phyloP scores from a whole-genome alignment of 2,329 filamentous ascomycete genomes.

The Alternaria postmessia region DNA sequence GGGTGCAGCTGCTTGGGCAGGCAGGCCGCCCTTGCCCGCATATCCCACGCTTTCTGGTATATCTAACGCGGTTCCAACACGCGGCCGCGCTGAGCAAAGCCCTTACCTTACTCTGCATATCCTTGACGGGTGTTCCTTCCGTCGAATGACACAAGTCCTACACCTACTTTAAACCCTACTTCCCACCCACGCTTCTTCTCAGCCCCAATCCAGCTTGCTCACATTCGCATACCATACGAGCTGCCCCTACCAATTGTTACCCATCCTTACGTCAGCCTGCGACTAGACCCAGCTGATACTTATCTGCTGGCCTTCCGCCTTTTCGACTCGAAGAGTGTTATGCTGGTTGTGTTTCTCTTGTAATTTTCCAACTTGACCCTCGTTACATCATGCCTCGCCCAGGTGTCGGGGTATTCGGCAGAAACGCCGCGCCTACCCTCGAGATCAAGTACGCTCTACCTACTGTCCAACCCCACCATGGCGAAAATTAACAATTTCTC shows the following conservation, averaged over 20 bases:
- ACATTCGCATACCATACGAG: constrained; percentile 7
- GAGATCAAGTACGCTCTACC: constrained; percentile 54
- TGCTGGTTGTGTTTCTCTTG: constrained; percentile 17
- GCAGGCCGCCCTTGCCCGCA: constrained; percentile 34
- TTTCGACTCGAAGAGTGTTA: not conserved
- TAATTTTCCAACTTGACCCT: constrained; percentile 9
- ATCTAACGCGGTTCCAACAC: constrained; percentile 14
- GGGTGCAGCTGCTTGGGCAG: constrained; percentile 14
- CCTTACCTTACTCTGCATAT: not conserved
- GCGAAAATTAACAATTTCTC: constrained; percentile 5
- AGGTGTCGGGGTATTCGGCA: constrained; percentile 47
- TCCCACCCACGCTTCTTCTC: constrained; percentile 7
- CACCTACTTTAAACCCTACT: not conserved
- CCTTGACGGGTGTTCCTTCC: not conserved
- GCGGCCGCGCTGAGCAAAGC: constrained; percentile 12
- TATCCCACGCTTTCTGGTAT: constrained; percentile 23
- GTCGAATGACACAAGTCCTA: constrained; percentile 2
- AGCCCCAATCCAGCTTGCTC: constrained; percentile 11
- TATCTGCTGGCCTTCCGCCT: not conserved
- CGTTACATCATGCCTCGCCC: constrained; percentile 44
- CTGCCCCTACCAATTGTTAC: not conserved
- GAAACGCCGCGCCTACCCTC: constrained; percentile 42
- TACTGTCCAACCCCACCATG: constrained; percentile 7
- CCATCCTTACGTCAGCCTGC: constrained; percentile 10
- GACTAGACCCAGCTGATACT: constrained; percentile 2